Evolutionary conservation across 1,284 basidiomycete species (phyloP).

Genomic region (Inonotus obliquus): DNA sequence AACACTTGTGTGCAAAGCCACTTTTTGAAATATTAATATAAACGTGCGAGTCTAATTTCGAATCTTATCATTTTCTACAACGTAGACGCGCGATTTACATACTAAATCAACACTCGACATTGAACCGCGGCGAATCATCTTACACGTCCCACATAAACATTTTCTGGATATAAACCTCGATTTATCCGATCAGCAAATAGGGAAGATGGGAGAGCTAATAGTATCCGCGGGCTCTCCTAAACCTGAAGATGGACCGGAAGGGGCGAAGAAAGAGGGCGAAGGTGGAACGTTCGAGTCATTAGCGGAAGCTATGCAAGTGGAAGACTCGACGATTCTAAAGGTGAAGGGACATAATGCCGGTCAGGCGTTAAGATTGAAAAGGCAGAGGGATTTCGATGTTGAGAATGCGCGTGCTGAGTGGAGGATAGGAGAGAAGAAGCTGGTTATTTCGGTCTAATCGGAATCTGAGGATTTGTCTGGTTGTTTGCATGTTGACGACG

Average conservation of each 20-base stretch:
- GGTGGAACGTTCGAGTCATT: slow-evolving; percentile 11
- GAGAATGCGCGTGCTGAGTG: slow-evolving; percentile 60
- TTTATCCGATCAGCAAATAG: slow-evolving; percentile 46
- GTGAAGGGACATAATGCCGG: slow-evolving; percentile 15
- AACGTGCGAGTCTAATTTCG: neutral
- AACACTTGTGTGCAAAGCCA: too few relatives aligned
- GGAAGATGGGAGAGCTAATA: slow-evolving; percentile 20
- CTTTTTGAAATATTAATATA: neutral
- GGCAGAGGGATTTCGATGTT: slow-evolving; percentile 51
- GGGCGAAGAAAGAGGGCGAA: neutral
- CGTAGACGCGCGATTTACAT: slow-evolving; percentile 44
- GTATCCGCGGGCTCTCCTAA: slow-evolving; percentile 4
- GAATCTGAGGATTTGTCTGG: neutral
- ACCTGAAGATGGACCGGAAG: too few relatives aligned
- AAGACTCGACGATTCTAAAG: neutral
- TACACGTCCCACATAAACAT: slow-evolving; percentile 44
- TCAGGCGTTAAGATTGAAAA: slow-evolving; percentile 44
- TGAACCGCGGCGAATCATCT: slow-evolving; percentile 49
- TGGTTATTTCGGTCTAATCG: slow-evolving; percentile 33
- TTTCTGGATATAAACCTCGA: slow-evolving; percentile 52
- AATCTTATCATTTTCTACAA: neutral
- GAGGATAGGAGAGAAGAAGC: slow-evolving; percentile 44
- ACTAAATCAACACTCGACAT: slow-evolving; percentile 51
- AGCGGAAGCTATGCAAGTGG: neutral
- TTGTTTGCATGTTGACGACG: too few relatives aligned